Evolutionary conservation across 495 filamentous ascomycete genomes (phyloP), one percentile per base, ranked within the genome.

Genomic region (Neurospora intermedia): DNA sequence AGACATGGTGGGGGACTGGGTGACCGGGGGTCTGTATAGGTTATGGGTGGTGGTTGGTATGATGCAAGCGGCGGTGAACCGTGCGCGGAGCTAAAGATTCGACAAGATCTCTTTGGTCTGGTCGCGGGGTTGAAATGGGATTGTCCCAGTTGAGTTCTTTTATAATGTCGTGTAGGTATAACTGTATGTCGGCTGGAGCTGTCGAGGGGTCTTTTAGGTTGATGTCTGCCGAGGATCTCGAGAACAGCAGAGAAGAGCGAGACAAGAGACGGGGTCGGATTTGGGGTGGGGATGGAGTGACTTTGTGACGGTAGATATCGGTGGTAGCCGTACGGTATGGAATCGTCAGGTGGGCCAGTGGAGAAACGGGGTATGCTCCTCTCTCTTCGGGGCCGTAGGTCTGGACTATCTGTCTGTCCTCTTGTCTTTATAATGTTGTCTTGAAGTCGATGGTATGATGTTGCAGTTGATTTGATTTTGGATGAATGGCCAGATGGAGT

Each of bases 31-130:
- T 77, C 62, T 42, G 43, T 66, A 41, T 73, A n/a, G 71, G 31
- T 15, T 20, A 43, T 48, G 35, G 42, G 16, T 48, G 70, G 39
- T 59, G 69, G 62, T 45, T 76, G 42, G 45, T 45, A 38, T 69
- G 76, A 73, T 74, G 71, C 76, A 82, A 83, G 82, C 79, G 79
- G 81, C 81, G 82, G 82, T 83, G 82, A 79, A 76, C 72, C 70
- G 41, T 72, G 74, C 62, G 46, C 40, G 69, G 42, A 75, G 54
- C 54, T 66, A 66, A 66, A 18, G 54, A 66, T 35, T 23, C 48
- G 48, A 59, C 20, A 27, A 27, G 48, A 59, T 59, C 10, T 27
- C 48, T 59, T 6, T 5, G 46, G 20, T 54, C 54, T 59, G 23
- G 43, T 46, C 18, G 18, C 3, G 43, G 43, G 43, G 18, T 20